phyloP scores from a whole-genome alignment of 371 early-diverging fungal genomes.

The Zancudomyces culisetae region DNA sequence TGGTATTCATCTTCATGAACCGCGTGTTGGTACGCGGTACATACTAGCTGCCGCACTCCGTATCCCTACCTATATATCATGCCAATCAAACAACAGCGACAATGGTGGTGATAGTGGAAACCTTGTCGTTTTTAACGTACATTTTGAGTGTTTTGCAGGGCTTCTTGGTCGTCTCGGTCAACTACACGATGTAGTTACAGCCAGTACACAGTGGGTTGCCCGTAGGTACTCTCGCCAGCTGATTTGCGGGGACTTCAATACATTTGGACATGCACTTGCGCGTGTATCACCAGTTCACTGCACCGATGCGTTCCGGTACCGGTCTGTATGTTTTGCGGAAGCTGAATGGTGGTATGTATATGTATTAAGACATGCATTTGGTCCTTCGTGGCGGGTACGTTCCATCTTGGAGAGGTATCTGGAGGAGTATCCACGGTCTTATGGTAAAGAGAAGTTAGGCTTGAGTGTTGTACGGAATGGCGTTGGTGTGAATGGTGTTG shows the following conservation, averaged over 20 bases:
- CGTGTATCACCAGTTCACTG: constrained; percentile 45
- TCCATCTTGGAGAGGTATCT: too few relatives aligned
- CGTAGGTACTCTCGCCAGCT: constrained; percentile 41
- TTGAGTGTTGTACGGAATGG: constrained; percentile 25
- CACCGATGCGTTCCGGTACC: constrained; percentile 39
- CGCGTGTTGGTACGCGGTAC: constrained; percentile 25
- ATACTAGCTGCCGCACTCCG: constrained; percentile 13
- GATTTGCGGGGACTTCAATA: constrained; percentile 61
- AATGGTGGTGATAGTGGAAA: constrained; percentile 8
- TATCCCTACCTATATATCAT: too few relatives aligned
- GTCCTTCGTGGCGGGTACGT: constrained; percentile 22
- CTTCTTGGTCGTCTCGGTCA: constrained; percentile 41
- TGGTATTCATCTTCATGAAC: constrained; percentile 38
- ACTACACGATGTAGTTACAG: constrained; percentile 45
- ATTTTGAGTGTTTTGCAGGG: constrained; percentile 56
- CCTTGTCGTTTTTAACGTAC: constrained; percentile 41
- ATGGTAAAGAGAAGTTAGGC: too few relatives aligned
- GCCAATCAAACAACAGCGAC: too few relatives aligned
- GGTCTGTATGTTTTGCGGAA: constrained; percentile 43
- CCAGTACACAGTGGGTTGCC: constrained; percentile 24
- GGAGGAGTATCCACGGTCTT: too few relatives aligned
- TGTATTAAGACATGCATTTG: constrained; percentile 8
- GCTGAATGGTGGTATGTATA: constrained; percentile 46
- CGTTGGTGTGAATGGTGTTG: too few relatives aligned
- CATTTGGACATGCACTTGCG: constrained; percentile 61